Conservation (phyloP, 2,329 filamentous ascomycete species). For the Ophiostoma novo-ulmi region DNA sequence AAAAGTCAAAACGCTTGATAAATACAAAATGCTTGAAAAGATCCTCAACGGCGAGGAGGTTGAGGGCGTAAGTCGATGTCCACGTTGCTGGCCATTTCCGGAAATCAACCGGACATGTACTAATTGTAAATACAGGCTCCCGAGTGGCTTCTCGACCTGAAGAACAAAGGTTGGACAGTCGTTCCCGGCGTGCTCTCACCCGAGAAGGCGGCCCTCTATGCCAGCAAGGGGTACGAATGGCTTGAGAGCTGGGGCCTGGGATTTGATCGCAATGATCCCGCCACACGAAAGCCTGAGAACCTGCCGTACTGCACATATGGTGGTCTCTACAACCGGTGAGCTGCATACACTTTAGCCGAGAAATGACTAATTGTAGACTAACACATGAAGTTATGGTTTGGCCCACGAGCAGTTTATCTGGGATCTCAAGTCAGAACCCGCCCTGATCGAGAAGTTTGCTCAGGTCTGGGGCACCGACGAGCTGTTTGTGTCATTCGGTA, state of each 20-base stretch:
- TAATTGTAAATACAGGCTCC: neutral
- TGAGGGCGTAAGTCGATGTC: neutral
- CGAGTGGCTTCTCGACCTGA: slow-evolving; percentile 4
- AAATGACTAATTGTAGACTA: neutral
- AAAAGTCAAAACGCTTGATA: neutral
- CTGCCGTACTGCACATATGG: slow-evolving; percentile 7
- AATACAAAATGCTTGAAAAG: neutral
- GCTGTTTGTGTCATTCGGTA: slow-evolving; percentile 10
- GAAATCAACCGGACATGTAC: neutral
- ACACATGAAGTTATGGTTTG: slow-evolving; percentile 3
- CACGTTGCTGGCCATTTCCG: neutral
- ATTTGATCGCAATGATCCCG: slow-evolving; percentile 13
- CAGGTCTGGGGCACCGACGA: slow-evolving; percentile 13
- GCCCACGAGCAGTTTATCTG: slow-evolving; percentile 18
- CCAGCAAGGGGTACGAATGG: slow-evolving; percentile 14
- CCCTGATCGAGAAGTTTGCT: slow-evolving; percentile 6
- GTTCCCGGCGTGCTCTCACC: slow-evolving; percentile 6
- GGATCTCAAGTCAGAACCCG: slow-evolving; percentile 14
- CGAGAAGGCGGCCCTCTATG: slow-evolving; percentile 13
- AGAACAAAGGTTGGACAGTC: slow-evolving; percentile 16
- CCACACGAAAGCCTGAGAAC: slow-evolving; percentile 1
- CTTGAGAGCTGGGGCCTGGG: slow-evolving; percentile 16
- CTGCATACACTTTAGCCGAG: neutral
- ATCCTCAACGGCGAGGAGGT: slow-evolving; percentile 9
- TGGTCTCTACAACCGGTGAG: slow-evolving; percentile 10